phyloP scores from a whole-genome alignment of 2,329 filamentous ascomycete species.

The Paracamarosporium sp. region DNA sequence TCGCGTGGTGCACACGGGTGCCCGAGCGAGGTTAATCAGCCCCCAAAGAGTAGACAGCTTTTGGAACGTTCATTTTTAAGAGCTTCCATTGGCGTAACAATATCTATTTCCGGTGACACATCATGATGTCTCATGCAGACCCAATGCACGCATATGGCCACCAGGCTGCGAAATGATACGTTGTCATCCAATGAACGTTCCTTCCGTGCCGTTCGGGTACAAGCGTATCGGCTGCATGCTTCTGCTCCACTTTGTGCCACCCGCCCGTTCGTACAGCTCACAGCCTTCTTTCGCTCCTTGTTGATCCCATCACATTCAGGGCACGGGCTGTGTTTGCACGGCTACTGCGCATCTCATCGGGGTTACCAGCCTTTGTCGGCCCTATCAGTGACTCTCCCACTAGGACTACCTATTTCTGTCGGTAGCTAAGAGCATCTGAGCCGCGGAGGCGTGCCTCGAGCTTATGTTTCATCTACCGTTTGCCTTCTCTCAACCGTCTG shows the following conservation, averaged over 20 bases:
- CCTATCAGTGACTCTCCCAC: not conserved
- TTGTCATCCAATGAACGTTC: not conserved
- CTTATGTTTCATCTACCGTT: constrained; percentile 7
- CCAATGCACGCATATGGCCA: not conserved
- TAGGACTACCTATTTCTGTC: not conserved
- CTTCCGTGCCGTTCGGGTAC: not conserved
- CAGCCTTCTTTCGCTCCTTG: constrained; percentile 1
- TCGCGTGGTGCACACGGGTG: constrained; percentile 1
- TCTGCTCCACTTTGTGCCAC: not conserved
- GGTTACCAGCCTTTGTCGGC: not conserved
- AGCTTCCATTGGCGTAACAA: constrained; percentile 3
- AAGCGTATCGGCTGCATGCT: not conserved
- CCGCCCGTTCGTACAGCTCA: not conserved
- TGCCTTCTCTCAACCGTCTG: not conserved
- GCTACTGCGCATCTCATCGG: not conserved
- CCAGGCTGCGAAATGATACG: not conserved
- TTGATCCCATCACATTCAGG: not conserved
- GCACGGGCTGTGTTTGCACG: not conserved
- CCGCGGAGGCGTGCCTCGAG: not conserved
- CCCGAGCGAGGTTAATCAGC: not conserved
- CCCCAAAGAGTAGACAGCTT: constrained; percentile 12
- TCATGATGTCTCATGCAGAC: not conserved
- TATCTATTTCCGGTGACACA: constrained; percentile 1
- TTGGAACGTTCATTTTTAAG: not conserved
- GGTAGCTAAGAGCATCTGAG: not conserved